These are phyloP conservation scores for Thermomucor indicae-seudaticae DNA, from an alignment of 371 early-diverging fungal genomes.

Conservation along the genomic window DNA sequence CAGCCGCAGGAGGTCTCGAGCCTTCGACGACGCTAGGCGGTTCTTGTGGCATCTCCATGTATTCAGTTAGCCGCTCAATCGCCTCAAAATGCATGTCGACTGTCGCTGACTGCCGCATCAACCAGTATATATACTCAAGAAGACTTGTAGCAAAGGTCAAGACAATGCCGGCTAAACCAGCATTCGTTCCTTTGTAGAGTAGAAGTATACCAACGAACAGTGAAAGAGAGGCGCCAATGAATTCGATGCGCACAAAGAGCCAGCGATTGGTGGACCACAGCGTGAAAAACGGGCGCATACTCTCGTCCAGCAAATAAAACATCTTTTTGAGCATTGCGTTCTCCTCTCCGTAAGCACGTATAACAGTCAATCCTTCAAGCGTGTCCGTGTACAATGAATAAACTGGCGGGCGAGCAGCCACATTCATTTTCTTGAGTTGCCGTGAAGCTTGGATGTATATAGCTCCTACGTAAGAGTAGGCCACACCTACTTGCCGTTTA, in stretches of 20 bases:
- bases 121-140: constrained; percentile 71
- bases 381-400: constrained; percentile 55
- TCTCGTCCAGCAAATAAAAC: constrained; percentile 51
- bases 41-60: constrained; percentile 67
- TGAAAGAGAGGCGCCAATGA: constrained; percentile 64
- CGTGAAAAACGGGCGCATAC: constrained; percentile 77
- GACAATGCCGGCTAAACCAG: constrained; percentile 78
- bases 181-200: constrained; percentile 51
- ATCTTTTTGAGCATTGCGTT: constrained; percentile 40
- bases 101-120: constrained; percentile 72
- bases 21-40: constrained; percentile 57
- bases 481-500: constrained; percentile 7
- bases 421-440: constrained; percentile 51
- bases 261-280: constrained; percentile 79
- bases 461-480: constrained; percentile 36
- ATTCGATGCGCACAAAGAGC: constrained; percentile 67
- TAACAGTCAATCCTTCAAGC: constrained; percentile 43
- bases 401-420: constrained; percentile 45
- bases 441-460: constrained; percentile 56
- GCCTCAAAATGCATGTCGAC: constrained; percentile 86
- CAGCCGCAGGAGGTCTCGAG: constrained; percentile 52
- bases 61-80: constrained; percentile 80
- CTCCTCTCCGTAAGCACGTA: constrained; percentile 51
- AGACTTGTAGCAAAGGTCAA: constrained; percentile 64
- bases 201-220: constrained; percentile 62